A percentile compares a stretch with the other conserved stretches of the same genome.
These are phyloP conservation scores for Candida insectorum DNA, from an alignment of 805 yeast species.

Conservation along the genomic window DNA sequence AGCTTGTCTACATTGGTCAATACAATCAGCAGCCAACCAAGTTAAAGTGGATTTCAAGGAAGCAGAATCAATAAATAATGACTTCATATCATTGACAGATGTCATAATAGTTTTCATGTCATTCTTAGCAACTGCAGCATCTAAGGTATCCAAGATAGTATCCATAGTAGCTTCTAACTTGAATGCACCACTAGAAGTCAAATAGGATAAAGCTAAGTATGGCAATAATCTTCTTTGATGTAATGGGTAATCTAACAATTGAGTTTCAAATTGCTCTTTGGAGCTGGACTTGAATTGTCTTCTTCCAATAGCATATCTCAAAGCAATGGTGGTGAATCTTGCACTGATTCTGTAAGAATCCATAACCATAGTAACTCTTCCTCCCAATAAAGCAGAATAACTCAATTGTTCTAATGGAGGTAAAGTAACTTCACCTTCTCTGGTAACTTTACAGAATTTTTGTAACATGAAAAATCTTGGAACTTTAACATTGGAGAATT, in stretches of 20 bases:
- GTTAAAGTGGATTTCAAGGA: slow-evolving; percentile 43
- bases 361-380: slow-evolving; percentile 43
- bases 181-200: slow-evolving; percentile 35
- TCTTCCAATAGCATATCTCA: slow-evolving; percentile 45
- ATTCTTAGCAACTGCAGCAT: slow-evolving; percentile 31
- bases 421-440: slow-evolving; percentile 37
- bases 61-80: slow-evolving; percentile 43
- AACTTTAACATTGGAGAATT: slow-evolving; percentile 40
- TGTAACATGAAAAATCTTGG: slow-evolving; percentile 47
- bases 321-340: slow-evolving; percentile 40
- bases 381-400: slow-evolving; percentile 42
- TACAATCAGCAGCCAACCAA: slow-evolving; percentile 41
- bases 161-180: slow-evolving; percentile 35
- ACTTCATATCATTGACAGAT: slow-evolving; percentile 36
- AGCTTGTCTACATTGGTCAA: slow-evolving; percentile 42
- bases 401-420: slow-evolving; percentile 46
- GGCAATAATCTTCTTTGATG: slow-evolving; percentile 47
- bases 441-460: slow-evolving; percentile 38
- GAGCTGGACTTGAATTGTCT: slow-evolving; percentile 40
- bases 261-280: slow-evolving; percentile 29
- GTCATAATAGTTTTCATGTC: slow-evolving; percentile 28
- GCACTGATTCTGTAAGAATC: slow-evolving; percentile 43
- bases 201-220: slow-evolving; percentile 38
- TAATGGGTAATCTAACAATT: slow-evolving; percentile 42
- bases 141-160: slow-evolving; percentile 28